Percentiles rank a stretch among this genome's conserved stretches.
Conservation (phyloP, 306 rosid genomes). For the Crotalaria pallida region DNA sequence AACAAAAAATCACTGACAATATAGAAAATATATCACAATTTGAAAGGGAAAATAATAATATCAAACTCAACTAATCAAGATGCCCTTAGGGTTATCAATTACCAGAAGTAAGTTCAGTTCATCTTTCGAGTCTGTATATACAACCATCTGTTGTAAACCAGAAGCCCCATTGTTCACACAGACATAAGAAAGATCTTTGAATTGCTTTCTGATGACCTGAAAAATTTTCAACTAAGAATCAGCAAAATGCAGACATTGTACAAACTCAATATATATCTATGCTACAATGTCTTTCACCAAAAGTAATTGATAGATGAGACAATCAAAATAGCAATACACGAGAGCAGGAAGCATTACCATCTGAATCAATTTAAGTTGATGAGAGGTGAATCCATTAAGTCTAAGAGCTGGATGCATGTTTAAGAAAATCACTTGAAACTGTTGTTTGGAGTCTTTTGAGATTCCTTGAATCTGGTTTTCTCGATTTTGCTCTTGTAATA, state of each 20-base stretch:
- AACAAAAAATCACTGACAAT: not conserved
- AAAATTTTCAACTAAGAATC: conserved; percentile 25
- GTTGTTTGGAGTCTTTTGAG: conserved; percentile 50
- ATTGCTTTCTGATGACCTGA: conserved; percentile 73
- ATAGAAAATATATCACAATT: conserved; percentile 5
- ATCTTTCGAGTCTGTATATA: conserved; percentile 62
- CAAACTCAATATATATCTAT: not conserved
- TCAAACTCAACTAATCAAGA: not conserved
- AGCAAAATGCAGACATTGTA: conserved; percentile 20
- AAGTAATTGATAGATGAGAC: conserved; percentile 7
- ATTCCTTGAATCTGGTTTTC: conserved; percentile 40
- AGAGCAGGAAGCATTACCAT: conserved; percentile 47
- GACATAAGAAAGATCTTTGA: conserved; percentile 66
- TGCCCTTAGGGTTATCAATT: not conserved
- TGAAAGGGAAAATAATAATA: not conserved
- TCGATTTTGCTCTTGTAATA: conserved; percentile 41
- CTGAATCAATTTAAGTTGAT: conserved; percentile 73
- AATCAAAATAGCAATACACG: not conserved
- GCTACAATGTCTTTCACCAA: not conserved
- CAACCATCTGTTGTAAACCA: conserved; percentile 49
- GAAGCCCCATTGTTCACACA: conserved; percentile 39
- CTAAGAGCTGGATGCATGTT: conserved; percentile 76
- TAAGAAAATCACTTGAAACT: conserved; percentile 60
- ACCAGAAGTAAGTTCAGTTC: conserved; percentile 74
- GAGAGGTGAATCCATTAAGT: conserved; percentile 76